A percentile compares a stretch with the other conserved stretches of the same genome.
Evolutionary conservation across 1,284 basidiomycete genomes (phyloP).

Genomic region (Marasmius oreades): DNA sequence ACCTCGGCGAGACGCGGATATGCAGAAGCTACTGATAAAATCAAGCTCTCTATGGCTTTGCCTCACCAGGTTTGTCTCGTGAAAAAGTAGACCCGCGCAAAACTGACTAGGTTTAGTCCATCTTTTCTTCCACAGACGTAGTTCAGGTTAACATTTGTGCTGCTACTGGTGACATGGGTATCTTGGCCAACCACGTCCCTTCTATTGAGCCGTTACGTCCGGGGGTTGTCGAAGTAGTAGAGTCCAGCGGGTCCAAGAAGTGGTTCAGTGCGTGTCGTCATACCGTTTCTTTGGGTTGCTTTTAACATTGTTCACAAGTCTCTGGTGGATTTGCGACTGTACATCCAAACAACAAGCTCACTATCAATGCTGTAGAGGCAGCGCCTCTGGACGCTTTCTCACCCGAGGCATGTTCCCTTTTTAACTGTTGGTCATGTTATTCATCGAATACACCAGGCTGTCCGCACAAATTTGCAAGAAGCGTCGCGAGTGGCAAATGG

Average conservation of each 20-base stretch:
- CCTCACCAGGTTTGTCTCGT: constrained; percentile 81
- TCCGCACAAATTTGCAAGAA: constrained; percentile 88
- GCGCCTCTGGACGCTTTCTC: constrained; percentile 93
- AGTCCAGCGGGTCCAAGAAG: constrained; percentile 82
- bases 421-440: constrained; percentile 7
- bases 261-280: constrained; percentile 79
- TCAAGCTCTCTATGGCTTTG: constrained; percentile 85
- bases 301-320: constrained; percentile 47
- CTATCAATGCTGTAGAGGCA: constrained; percentile 97
- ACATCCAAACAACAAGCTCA: constrained; percentile 95
- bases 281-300: background rate
- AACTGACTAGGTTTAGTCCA: constrained; percentile 49
- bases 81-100: constrained; percentile 6
- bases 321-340: constrained; percentile 98
- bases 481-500: constrained; percentile 82
- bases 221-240: constrained; percentile 91
- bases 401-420: constrained; percentile 55
- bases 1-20: constrained; percentile 72
- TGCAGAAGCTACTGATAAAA: constrained; percentile 84
- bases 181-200: constrained; percentile 94
- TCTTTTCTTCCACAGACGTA: constrained; percentile 86
- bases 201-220: constrained; percentile 91
- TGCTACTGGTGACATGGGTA: constrained; percentile 97
- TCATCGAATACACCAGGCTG: constrained; percentile 52
- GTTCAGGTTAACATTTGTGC: constrained; percentile 93